Evolutionary conservation across 106 monocot genomes (phyloP).

Genomic region (Dendrobium chrysotoxum): DNA sequence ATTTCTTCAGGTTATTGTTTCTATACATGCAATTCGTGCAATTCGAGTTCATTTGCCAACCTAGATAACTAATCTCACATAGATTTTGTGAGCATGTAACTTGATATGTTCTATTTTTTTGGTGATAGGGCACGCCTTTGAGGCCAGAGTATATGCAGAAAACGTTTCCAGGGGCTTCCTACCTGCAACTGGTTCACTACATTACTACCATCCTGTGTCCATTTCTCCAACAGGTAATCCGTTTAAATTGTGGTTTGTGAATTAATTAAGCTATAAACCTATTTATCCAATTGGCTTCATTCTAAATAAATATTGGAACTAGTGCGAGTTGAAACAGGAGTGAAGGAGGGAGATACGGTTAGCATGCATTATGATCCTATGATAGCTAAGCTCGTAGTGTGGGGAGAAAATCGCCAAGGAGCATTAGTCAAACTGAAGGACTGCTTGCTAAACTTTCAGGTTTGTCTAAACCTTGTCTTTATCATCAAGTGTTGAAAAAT

Average conservation of each 20-base stretch:
- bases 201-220: conserved; percentile 66
- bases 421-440: conserved; percentile 81
- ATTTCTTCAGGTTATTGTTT: not conserved
- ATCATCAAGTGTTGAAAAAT: not conserved
- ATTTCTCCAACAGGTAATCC: conserved; percentile 57
- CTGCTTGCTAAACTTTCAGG: conserved; percentile 86
- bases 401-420: conserved; percentile 84
- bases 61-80: not conserved
- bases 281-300: conserved; percentile 4
- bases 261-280: conserved; percentile 8
- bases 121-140: conserved; percentile 84
- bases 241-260: not conserved
- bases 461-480: conserved; percentile 3
- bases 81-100: not conserved
- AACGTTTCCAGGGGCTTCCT: conserved; percentile 95
- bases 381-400: conserved; percentile 99
- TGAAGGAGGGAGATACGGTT: conserved; percentile 79
- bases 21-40: not conserved
- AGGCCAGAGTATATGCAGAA: conserved; percentile 99
- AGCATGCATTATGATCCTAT: conserved; percentile 99
- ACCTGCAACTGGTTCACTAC: conserved; percentile 85
- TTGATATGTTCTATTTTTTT: not conserved
- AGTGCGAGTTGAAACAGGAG: conserved; percentile 98
- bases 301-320: conserved; percentile 9
- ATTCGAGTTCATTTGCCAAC: not conserved